Evolutionary conservation across 768 basidiomycete species (phyloP).

Genomic region (Tricholoma flavovirens): DNA sequence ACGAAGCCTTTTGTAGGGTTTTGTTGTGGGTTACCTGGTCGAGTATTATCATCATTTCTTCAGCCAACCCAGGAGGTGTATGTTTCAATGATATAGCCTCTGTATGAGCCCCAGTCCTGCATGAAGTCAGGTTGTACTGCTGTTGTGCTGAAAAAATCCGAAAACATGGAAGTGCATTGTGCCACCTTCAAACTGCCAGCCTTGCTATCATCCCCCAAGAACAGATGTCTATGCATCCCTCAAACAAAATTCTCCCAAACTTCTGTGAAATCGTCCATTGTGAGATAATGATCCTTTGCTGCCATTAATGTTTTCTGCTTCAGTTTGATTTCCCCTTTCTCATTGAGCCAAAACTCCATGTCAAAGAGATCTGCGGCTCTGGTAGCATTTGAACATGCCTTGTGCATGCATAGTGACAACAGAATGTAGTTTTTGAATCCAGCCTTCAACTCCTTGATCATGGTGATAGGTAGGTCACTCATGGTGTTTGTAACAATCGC

Average conservation of each 20-base stretch:
- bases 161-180: not conserved
- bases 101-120: not conserved
- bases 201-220: not conserved
- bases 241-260: not conserved
- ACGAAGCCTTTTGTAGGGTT: no score
- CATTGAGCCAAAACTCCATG: not conserved
- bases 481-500: not conserved
- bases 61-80: not conserved
- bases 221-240: not conserved
- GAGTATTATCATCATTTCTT: no score
- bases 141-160: not conserved
- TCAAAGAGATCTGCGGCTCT: not conserved
- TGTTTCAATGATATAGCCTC: not conserved
- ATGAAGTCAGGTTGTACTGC: not conserved
- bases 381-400: not conserved
- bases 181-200: not conserved
- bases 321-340: not conserved
- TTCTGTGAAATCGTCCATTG: not conserved
- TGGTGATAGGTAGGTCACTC: not conserved
- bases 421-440: not conserved
- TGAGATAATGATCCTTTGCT: not conserved
- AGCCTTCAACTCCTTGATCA: not conserved
- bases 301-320: not conserved
- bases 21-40: no score
- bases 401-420: not conserved